Conservation (phyloP, 192 early-diverging fungal species). For the Radiomyces spectabilis region DNA sequence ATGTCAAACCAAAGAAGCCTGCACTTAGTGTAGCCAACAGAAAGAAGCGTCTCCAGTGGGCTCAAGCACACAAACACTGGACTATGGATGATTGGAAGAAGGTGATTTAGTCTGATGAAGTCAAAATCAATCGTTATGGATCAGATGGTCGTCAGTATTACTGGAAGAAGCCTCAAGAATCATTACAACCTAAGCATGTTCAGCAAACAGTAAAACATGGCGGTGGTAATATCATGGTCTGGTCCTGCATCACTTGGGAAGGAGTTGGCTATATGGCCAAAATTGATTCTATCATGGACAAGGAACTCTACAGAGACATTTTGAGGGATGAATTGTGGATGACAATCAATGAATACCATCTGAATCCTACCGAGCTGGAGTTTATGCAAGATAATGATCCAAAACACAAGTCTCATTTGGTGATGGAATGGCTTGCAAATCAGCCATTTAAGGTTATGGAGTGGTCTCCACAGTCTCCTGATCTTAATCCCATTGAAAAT, state of each 20-base stretch:
- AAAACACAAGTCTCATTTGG: conserved; percentile 21
- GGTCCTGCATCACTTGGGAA: conserved; percentile 11
- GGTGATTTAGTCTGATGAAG: conserved; percentile 32
- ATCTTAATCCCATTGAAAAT: conserved; percentile 18
- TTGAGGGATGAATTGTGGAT: background rate
- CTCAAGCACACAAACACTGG: conserved; percentile 20
- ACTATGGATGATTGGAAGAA: conserved; percentile 26
- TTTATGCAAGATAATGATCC: conserved; percentile 34
- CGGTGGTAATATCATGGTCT: conserved; percentile 14
- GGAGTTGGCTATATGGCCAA: background rate
- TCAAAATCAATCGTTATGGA: background rate
- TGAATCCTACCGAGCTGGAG: background rate
- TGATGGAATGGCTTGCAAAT: conserved; percentile 9
- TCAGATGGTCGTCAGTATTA: background rate
- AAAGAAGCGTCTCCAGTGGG: conserved; percentile 7
- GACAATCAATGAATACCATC: background rate
- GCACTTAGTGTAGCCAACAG: no score
- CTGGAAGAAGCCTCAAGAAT: background rate
- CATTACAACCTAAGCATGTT: background rate
- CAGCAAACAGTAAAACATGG: conserved; percentile 12
- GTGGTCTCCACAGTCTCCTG: conserved; percentile 10
- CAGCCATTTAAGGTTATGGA: background rate
- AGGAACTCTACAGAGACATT: conserved; percentile 1
- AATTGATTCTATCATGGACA: conserved; percentile 7
- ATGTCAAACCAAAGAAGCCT: background rate